These are phyloP conservation scores for Phialophora verrucosa DNA, from an alignment of 2,329 filamentous ascomycete species.

Conservation along the genomic window DNA sequence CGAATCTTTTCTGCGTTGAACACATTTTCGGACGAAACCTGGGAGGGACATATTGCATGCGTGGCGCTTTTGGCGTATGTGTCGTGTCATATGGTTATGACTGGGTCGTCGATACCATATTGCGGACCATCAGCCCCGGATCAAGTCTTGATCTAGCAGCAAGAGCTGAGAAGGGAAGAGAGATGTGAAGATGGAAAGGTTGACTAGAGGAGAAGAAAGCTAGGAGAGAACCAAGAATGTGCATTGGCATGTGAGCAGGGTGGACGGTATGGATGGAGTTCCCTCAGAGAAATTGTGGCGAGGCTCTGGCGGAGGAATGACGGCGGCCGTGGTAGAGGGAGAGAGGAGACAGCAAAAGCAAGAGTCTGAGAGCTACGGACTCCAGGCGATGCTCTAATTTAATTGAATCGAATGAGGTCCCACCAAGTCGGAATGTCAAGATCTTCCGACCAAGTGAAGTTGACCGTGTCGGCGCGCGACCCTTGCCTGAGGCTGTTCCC, in stretches of 20 bases:
- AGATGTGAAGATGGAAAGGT: no score
- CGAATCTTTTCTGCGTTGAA: background rate
- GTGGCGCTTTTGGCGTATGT: slow-evolving; percentile 23
- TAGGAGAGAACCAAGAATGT: background rate
- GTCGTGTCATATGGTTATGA: slow-evolving; percentile 3
- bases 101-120: background rate
- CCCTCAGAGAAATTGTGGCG: no score
- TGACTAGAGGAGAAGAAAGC: no score
- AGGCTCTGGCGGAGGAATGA: background rate
- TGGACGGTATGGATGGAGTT: background rate
- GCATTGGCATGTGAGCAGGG: background rate
- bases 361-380: slow-evolving; percentile 12
- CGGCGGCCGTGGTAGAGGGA: background rate
- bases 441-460: no score
- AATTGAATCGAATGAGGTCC: slow-evolving; percentile 9
- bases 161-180: background rate
- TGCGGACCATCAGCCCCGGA: background rate
- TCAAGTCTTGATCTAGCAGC: background rate
- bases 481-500: no score
- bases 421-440: background rate
- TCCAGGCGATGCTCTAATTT: slow-evolving; percentile 20
- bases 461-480: no score
- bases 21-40: background rate
- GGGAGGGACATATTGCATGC: slow-evolving; percentile 19
- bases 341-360: slow-evolving; percentile 1